phyloP scores from a whole-genome alignment of 75 land plant species.

The Sequoia sempervirens region DNA sequence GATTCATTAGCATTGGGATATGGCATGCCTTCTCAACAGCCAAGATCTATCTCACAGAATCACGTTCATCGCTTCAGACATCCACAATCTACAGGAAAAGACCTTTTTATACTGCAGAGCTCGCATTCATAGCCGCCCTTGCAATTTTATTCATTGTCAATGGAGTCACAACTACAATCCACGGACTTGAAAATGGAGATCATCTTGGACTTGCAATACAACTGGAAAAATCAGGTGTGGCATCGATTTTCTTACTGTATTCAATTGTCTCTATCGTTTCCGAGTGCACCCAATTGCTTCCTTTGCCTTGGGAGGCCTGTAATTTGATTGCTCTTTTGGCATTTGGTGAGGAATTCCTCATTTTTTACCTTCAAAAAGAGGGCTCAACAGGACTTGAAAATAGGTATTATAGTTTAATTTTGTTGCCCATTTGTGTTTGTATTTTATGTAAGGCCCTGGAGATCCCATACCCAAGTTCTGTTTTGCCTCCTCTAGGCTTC shows the following conservation, averaged over 20 bases:
- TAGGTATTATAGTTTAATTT: conserved; percentile 65
- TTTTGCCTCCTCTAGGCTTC: conserved; percentile 37
- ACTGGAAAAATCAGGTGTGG: conserved; percentile 10
- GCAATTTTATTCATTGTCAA: background rate
- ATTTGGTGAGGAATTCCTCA: conserved; percentile 59
- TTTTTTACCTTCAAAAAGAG: conserved; percentile 55
- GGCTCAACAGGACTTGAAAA: conserved; percentile 67
- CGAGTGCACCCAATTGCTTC: conserved; percentile 5
- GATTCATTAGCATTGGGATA: conserved; percentile 1
- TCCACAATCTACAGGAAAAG: conserved; percentile 2
- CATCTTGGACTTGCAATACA: background rate
- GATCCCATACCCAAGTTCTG: conserved; percentile 39
- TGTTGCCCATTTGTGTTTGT: conserved; percentile 64
- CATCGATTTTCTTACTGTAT: conserved; percentile 8
- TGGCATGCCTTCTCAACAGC: conserved; percentile 8
- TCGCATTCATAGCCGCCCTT: background rate
- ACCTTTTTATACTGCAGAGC: background rate
- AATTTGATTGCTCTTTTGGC: conserved; percentile 35
- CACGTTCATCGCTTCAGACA: background rate
- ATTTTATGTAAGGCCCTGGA: conserved; percentile 38
- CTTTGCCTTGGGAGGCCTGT: conserved; percentile 5
- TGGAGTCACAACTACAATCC: background rate
- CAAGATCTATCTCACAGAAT: background rate
- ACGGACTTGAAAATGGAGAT: background rate
- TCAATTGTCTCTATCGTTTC: background rate